These are phyloP conservation scores for Sporothrix brunneoviolacea DNA, from an alignment of 2,329 filamentous ascomycete genomes.

Conservation along the genomic window DNA sequence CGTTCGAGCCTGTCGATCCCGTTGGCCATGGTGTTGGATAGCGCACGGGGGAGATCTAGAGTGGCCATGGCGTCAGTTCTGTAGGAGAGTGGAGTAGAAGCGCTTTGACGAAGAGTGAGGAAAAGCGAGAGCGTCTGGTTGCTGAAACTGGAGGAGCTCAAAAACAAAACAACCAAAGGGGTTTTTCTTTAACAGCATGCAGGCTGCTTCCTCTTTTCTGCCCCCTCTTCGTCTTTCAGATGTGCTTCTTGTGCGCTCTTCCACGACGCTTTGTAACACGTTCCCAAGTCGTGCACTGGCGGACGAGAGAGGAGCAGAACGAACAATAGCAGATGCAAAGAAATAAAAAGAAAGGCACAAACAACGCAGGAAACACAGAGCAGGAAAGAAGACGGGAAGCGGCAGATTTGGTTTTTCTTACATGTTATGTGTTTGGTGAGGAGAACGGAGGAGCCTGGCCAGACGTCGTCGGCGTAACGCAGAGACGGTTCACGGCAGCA, in stretches of 20 bases:
- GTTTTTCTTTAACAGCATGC: too few species aligned
- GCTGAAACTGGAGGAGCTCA: too few species aligned
- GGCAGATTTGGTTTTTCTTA: neutral
- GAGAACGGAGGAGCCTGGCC: neutral
- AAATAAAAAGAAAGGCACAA: too few species aligned
- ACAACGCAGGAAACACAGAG: neutral
- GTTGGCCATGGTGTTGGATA: conserved; percentile 36
- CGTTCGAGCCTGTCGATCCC: conserved; percentile 44
- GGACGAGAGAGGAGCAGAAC: too few species aligned
- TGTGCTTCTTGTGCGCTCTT: neutral
- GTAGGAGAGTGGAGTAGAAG: neutral
- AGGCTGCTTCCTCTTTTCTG: too few species aligned
- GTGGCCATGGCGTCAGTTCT: conserved; percentile 14
- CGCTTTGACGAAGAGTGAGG: neutral
- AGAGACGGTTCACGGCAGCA: conserved; percentile 7
- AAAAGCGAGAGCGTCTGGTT: neutral
- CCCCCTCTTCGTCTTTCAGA: neutral
- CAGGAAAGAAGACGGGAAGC: neutral
- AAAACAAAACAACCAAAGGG: too few species aligned
- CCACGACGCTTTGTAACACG: too few species aligned
- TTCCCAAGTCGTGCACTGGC: too few species aligned
- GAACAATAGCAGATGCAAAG: too few species aligned
- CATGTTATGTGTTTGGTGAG: neutral
- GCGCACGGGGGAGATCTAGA: conserved; percentile 13
- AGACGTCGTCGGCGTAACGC: neutral